These are phyloP conservation scores for Mortierella claussenii DNA, from an alignment of 192 early-diverging fungal genomes.

Conservation along the genomic window DNA sequence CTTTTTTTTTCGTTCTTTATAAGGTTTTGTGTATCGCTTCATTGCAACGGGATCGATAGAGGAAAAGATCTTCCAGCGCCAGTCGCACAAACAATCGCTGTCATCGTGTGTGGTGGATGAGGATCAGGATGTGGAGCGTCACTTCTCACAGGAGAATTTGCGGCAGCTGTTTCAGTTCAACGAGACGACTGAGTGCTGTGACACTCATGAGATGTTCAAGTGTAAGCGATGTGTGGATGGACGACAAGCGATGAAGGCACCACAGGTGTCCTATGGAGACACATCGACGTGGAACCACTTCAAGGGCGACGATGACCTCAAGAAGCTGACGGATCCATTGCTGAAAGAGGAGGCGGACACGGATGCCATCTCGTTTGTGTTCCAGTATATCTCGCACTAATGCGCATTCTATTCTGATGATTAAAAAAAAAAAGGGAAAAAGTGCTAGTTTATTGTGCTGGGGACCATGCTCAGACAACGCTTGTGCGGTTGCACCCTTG, in stretches of 20 bases:
- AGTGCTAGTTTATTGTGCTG: too few relatives aligned
- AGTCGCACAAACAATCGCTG: slow-evolving; percentile 86
- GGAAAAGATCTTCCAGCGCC: slow-evolving; percentile 99
- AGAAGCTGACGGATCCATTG: slow-evolving; percentile 69
- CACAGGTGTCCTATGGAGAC: slow-evolving; percentile 79
- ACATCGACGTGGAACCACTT: slow-evolving; percentile 86
- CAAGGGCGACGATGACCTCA: slow-evolving; percentile 60
- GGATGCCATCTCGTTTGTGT: slow-evolving; percentile 77
- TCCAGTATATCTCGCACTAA: slow-evolving; percentile 80
- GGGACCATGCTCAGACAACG: too few relatives aligned
- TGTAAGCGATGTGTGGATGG: slow-evolving; percentile 91
- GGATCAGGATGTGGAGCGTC: slow-evolving; percentile 89
- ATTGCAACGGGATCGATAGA: slow-evolving; percentile 98
- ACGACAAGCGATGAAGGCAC: slow-evolving; percentile 74
- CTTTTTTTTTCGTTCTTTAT: background rate
- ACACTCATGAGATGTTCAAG: slow-evolving; percentile 98
- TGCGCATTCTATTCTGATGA: too few relatives aligned
- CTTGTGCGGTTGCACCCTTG: too few relatives aligned
- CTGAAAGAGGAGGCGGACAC: slow-evolving; percentile 70
- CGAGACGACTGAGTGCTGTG: slow-evolving; percentile 67
- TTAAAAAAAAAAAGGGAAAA: too few relatives aligned
- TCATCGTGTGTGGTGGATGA: slow-evolving; percentile 96
- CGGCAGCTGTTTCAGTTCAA: slow-evolving; percentile 91
- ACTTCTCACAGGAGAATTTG: slow-evolving; percentile 92
- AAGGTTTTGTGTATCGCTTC: slow-evolving; percentile 97